Percentiles rank a stretch among this genome's conserved stretches.
Evolutionary conservation across 2,329 filamentous ascomycete genomes (phyloP).

Genomic region (Alternaria rosae): DNA sequence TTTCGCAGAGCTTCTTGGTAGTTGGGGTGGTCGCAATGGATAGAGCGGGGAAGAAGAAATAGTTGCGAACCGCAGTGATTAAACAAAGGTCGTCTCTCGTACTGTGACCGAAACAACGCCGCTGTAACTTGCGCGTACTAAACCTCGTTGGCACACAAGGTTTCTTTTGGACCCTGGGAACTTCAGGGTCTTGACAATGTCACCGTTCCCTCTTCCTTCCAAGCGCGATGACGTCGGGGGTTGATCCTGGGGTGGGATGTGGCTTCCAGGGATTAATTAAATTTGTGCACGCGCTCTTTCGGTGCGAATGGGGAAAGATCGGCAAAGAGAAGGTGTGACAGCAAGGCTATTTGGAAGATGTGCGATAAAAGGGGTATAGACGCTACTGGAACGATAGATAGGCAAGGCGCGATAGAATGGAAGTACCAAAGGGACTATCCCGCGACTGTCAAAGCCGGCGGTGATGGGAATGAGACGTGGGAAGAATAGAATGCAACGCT

Average conservation of each 20-base stretch:
- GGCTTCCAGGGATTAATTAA: constrained; percentile 7
- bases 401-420: background rate
- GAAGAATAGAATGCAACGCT: background rate
- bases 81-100: background rate
- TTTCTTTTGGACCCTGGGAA: background rate
- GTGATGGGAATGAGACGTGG: constrained; percentile 7
- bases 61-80: background rate
- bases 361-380: constrained; percentile 3
- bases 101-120: background rate
- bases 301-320: constrained; percentile 6
- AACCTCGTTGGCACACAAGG: background rate
- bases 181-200: constrained; percentile 4
- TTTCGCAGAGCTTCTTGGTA: background rate
- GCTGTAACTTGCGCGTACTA: background rate
- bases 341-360: background rate
- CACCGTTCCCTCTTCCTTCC: background rate
- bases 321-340: background rate
- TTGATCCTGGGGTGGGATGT: background rate
- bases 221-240: constrained; percentile 10
- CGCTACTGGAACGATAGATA: background rate
- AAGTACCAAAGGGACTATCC: constrained; percentile 1
- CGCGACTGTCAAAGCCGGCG: constrained; percentile 23
- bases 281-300: constrained; percentile 6
- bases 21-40: background rate
- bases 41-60: constrained; percentile 1